Evolutionary conservation across 78 protist species (phyloP).

Genomic region (Thecamonas trahens): DNA sequence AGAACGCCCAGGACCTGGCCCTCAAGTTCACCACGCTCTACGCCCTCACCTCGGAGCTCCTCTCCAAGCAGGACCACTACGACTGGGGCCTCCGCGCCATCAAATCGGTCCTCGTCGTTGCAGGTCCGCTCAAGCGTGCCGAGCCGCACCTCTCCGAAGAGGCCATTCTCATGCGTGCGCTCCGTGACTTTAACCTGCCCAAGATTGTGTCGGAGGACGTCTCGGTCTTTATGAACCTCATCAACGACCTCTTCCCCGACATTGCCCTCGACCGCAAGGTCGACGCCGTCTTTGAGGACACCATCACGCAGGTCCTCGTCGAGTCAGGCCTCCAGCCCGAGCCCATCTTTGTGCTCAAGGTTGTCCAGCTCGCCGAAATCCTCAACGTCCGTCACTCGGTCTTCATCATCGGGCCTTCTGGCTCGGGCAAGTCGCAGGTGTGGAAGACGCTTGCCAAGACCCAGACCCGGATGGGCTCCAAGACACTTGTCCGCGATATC

Average conservation of each 20-base stretch:
- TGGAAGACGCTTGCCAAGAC: slow-evolving; percentile 47
- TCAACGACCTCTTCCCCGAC: slow-evolving; percentile 61
- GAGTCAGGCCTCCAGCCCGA: slow-evolving; percentile 40
- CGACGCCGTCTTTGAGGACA: slow-evolving; percentile 30
- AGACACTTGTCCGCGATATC: slow-evolving; percentile 19
- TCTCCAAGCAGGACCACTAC: slow-evolving; percentile 77
- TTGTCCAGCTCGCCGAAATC: slow-evolving; percentile 64
- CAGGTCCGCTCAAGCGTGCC: slow-evolving; percentile 78
- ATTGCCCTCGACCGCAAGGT: slow-evolving; percentile 40
- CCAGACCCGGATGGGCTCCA: background rate
- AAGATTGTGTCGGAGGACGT: slow-evolving; percentile 73
- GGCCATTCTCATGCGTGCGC: slow-evolving; percentile 69
- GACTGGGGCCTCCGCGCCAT: slow-evolving; percentile 93
- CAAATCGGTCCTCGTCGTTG: slow-evolving; percentile 77
- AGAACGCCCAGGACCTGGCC: slow-evolving; percentile 56
- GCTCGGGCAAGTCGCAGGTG: slow-evolving; percentile 59
- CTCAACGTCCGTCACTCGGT: slow-evolving; percentile 71
- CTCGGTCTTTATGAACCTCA: slow-evolving; percentile 61
- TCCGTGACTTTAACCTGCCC: slow-evolving; percentile 84
- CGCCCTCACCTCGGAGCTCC: slow-evolving; percentile 62
- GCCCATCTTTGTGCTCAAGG: slow-evolving; percentile 60
- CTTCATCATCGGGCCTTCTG: slow-evolving; percentile 75
- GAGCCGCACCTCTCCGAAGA: slow-evolving; percentile 66
- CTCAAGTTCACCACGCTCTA: slow-evolving; percentile 71
- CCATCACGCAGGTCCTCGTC: background rate